Conservation (phyloP, 2,329 filamentous ascomycete species). For the Pseudocercospora pini-densiflorae region DNA sequence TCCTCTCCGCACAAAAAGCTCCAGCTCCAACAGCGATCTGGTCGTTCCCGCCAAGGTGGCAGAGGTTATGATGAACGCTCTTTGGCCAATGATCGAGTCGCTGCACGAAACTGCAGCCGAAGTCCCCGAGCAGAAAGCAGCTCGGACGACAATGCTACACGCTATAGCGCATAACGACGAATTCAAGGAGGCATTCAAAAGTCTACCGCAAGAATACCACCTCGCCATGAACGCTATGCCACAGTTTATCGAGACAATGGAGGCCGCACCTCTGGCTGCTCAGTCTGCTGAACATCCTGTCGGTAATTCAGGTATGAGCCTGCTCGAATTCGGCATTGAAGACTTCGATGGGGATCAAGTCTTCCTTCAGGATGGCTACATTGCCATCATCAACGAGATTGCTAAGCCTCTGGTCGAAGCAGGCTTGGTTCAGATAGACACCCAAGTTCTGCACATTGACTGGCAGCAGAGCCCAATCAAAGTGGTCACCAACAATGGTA, state of each 20-base stretch:
- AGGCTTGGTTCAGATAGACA: slow-evolving; percentile 17
- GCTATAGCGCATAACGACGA: slow-evolving; percentile 20
- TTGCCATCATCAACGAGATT: slow-evolving; percentile 29
- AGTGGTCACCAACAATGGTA: slow-evolving; percentile 20
- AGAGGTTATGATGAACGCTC: slow-evolving; percentile 19
- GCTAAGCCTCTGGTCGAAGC: slow-evolving; percentile 24
- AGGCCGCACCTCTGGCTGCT: slow-evolving; percentile 32
- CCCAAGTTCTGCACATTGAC: slow-evolving; percentile 23
- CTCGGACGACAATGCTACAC: slow-evolving; percentile 25
- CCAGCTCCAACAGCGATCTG: slow-evolving; percentile 5
- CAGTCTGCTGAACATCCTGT: slow-evolving; percentile 29
- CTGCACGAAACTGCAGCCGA: slow-evolving; percentile 25
- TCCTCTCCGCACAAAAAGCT: neutral
- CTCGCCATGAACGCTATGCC: slow-evolving; percentile 24
- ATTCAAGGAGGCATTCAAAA: slow-evolving; percentile 21
- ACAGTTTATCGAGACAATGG: slow-evolving; percentile 33
- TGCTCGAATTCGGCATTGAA: slow-evolving; percentile 34
- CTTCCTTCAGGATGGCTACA: slow-evolving; percentile 34
- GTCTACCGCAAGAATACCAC: slow-evolving; percentile 26
- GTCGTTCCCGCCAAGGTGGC: slow-evolving; percentile 26
- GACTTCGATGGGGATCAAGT: slow-evolving; percentile 36
- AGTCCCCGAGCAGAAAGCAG: slow-evolving; percentile 19
- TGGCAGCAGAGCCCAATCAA: slow-evolving; percentile 25
- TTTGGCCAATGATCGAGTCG: slow-evolving; percentile 28
- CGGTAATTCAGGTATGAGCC: slow-evolving; percentile 23